Base-by-base conservation (phyloP, 1,284 basidiomycete genomes). In the Pseudomicrostroma phylloplanum region DNA sequence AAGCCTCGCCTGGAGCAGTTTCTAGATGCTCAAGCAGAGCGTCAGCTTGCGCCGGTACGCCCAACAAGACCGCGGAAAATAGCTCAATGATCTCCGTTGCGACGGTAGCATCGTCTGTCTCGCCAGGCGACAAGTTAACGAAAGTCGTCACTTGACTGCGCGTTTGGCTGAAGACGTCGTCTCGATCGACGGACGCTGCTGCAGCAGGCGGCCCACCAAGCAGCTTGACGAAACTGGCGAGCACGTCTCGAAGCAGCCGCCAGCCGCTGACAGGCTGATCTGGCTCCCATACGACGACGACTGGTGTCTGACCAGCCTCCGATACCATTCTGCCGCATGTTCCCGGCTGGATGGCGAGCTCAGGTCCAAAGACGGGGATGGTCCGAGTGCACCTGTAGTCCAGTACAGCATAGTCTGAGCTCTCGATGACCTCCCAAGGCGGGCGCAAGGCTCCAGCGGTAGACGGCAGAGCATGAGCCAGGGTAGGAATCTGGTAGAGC, bases 281-380 rank as follows among this genome's bases (percentile, higher is more conserved):
- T 65, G 88, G 86, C 64, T 88, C 83, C 91, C 91, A 93, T n/a
- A 84, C 83, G 1, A 92, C 85, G 9, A 89, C 86, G 49, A 90
- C 81, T 9, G 85, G 83, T 39, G 77, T 85, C 6, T 85, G 85
- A 42, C 90, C 89, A 1, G 85, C 89, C 41, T 77, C 75, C 26
- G 80, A 81, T 30, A 93, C 82, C 48, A 91, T 82, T 12, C 85
- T 84, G 1, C 90, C 91, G 1, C 82, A 80, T 0, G 88, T 87
- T 41, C 85, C 84, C 1, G 84, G 81, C 7, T 87, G 86, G 1
- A 93, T 82, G 17, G 82, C 82, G 0, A 88, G 85, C 1, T 89
- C 66, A 13, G 67, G 87, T 1, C 89, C 89, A 12, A 91, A 88
- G 2, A 93, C 83, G 58, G 83, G 84, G 61, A 92, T 82, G 6